These are phyloP conservation scores for Teunomyces funiuensis DNA, from an alignment of 805 yeast species.

Conservation along the genomic window DNA sequence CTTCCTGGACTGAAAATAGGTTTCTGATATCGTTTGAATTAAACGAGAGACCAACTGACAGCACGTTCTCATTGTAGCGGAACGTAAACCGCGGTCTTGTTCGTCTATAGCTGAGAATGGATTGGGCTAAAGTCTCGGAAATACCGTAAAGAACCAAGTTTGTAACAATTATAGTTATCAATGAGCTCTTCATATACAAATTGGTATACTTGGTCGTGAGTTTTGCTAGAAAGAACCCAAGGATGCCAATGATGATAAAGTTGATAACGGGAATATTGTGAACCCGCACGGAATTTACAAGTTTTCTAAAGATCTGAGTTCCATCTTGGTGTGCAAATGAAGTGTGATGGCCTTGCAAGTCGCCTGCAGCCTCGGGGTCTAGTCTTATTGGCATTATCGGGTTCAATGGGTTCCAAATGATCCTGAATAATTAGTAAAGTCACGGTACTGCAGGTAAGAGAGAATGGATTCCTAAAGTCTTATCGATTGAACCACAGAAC, in stretches of 20 bases:
- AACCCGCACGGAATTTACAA: conserved; percentile 37
- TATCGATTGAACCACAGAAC: no score
- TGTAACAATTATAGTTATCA: conserved; percentile 77
- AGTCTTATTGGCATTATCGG: conserved; percentile 22
- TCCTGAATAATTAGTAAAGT: no score
- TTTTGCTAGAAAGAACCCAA: conserved; percentile 50
- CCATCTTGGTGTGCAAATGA: not conserved
- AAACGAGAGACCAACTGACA: conserved; percentile 16
- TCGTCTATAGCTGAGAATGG: conserved; percentile 40
- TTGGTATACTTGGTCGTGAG: conserved; percentile 59
- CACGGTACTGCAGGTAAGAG: conserved; percentile 4
- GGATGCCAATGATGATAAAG: conserved; percentile 48
- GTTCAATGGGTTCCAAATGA: not conserved
- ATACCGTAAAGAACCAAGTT: conserved; percentile 81
- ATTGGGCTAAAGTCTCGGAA: conserved; percentile 90
- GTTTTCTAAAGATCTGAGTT: not conserved
- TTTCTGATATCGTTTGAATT: conserved; percentile 17
- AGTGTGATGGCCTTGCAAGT: not conserved
- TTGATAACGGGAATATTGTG: conserved; percentile 57
- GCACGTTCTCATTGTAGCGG: conserved; percentile 16
- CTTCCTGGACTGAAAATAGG: not conserved
- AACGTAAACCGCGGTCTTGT: conserved; percentile 23
- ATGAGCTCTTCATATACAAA: conserved; percentile 61
- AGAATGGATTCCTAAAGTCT: no score
- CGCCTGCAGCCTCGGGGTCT: conserved; percentile 12